Evolutionary conservation across 2,329 filamentous ascomycete species (phyloP), one percentile per base, ranked within the genome.

Genomic region (Purpureocillium takamizusanense): DNA sequence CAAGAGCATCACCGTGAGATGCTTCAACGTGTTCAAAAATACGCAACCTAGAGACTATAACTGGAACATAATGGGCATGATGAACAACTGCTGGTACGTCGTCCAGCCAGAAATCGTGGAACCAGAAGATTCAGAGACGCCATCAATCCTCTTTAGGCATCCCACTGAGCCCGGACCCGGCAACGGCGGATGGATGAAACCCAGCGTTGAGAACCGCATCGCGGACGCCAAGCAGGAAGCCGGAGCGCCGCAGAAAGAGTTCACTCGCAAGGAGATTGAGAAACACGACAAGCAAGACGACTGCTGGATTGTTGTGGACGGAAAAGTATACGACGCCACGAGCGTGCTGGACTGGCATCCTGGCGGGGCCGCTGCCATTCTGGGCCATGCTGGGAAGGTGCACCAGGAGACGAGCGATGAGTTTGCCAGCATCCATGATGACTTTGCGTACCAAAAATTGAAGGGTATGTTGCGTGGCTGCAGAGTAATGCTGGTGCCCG

Each of bases 31-130:
- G 1, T 65, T 65, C 51, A 72, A 70, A 43, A 70, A 70, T 42
- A 70, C 66, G 1, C 69, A 74, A 43, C 69, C 70, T 1, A 48
- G 61, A 41, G 51, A 59, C 15, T 57, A 60, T 4, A 54, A 51
- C 4, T 74, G 69, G 69, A 73, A 72, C 41, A 56, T 68, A 1
- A 61, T 67, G 62, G 69, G 54, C 7, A 72, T 73, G 67, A 72
- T 74, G 69, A 74, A 74, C 50, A 74, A 73, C 33, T 64, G 62
- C 42, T 69, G 64, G 63, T 72, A 72, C 43, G 42, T 51, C 2
- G 62, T 74, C 12, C 62, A 61, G 33, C 51, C 61, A 0, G 60
- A 66, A 28, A 59, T 66, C 4, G 39, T 52, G 1, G 51, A 58
- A n/a, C 51, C 54, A 13, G 47, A 61, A 2, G 51, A 55, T 5